Evolutionary conservation across 1,284 basidiomycete species (phyloP).

Genomic region (Heliocybe sulcata): DNA sequence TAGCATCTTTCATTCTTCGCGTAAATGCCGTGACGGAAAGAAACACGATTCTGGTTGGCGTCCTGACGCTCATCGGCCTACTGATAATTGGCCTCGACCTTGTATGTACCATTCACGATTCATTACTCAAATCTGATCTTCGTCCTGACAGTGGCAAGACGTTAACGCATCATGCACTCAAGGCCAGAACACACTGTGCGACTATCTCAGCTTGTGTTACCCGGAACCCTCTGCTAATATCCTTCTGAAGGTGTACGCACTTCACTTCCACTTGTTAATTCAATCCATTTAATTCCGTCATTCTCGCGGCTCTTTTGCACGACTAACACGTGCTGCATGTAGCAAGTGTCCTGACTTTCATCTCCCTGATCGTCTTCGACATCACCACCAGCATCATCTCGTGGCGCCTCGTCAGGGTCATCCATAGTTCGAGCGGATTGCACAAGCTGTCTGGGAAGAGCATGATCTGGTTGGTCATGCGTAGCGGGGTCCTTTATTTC

Average conservation of each 20-base stretch:
- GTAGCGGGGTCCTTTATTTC: not conserved
- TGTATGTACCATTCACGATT: not conserved
- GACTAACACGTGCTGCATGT: not conserved
- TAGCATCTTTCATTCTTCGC: not conserved
- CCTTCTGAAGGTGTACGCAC: too few relatives aligned
- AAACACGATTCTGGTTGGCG: not conserved
- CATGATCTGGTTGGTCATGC: not conserved
- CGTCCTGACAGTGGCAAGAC: conserved; percentile 1
- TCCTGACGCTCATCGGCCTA: not conserved
- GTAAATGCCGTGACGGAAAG: not conserved
- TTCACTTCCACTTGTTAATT: not conserved
- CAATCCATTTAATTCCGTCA: too few relatives aligned
- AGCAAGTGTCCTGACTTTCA: not conserved
- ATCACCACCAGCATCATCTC: not conserved
- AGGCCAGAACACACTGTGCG: not conserved
- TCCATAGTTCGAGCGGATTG: not conserved
- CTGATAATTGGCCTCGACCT: not conserved
- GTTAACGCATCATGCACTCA: not conserved
- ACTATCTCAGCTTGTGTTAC: too few relatives aligned
- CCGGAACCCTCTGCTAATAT: too few relatives aligned
- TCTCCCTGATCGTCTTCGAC: not conserved
- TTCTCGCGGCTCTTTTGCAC: too few relatives aligned
- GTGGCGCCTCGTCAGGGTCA: not conserved
- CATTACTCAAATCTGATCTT: too few relatives aligned
- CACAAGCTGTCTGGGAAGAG: not conserved